phyloP scores from a whole-genome alignment of 805 yeast species.

The Lachancea cidri region DNA sequence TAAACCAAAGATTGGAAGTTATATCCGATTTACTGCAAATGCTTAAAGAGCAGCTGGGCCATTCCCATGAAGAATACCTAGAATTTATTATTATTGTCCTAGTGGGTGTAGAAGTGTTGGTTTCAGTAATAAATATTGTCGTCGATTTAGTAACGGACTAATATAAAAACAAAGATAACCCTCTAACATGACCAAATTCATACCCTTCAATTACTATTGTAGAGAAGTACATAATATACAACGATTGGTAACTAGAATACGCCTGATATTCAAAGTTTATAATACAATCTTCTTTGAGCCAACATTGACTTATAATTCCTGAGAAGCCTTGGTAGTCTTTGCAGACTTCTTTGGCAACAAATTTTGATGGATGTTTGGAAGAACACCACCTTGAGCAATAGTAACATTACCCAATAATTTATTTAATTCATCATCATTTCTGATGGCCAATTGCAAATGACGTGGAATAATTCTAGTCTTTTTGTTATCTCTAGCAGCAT shows the following conservation, averaged over 20 bases:
- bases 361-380: constrained; percentile 90
- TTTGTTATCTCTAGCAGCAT: constrained; percentile 97
- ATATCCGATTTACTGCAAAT: constrained; percentile 88
- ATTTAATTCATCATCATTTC: constrained; percentile 96
- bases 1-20: constrained; percentile 91
- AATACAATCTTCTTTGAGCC: constrained; percentile 4
- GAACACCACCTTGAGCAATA: constrained; percentile 96
- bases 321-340: constrained; percentile 52
- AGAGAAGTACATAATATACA: constrained; percentile 8
- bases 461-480: constrained; percentile 97
- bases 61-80: constrained; percentile 85
- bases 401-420: constrained; percentile 85
- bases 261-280: constrained; percentile 8
- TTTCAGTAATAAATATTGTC: constrained; percentile 76
- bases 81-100: constrained; percentile 87
- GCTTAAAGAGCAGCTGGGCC: constrained; percentile 96
- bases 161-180: constrained; percentile 14
- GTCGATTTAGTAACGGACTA: constrained; percentile 46
- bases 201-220: constrained; percentile 1
- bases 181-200: not conserved
- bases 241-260: constrained; percentile 2
- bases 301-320: constrained; percentile 44
- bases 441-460: constrained; percentile 93
- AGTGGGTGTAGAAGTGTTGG: constrained; percentile 88
- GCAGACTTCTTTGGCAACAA: constrained; percentile 71